These are phyloP conservation scores for Neodidymelliopsis sp. DNA, from an alignment of 2,329 filamentous ascomycete species.

Conservation along the genomic window DNA sequence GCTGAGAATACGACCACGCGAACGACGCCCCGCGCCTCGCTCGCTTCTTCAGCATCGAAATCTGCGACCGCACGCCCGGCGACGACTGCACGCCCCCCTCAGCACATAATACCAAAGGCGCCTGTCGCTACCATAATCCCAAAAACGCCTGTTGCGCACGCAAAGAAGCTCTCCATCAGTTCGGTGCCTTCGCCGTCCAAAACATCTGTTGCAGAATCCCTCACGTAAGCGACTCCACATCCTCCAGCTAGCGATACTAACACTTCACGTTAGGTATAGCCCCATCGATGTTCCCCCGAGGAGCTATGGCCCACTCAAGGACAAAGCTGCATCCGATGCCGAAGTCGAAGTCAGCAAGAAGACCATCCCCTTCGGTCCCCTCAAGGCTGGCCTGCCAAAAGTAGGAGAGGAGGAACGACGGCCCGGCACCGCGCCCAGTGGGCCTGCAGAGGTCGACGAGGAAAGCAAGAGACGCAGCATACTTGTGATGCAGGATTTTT, in stretches of 20 bases:
- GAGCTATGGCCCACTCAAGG: conserved; percentile 36
- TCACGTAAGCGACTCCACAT: neutral
- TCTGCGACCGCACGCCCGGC: conserved; percentile 34
- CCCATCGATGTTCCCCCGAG: conserved; percentile 34
- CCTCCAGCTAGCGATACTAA: conserved; percentile 1
- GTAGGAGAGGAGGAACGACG: conserved; percentile 37
- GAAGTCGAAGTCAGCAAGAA: conserved; percentile 43
- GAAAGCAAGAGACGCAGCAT: conserved; percentile 44
- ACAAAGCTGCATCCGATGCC: conserved; percentile 47
- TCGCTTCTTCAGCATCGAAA: conserved; percentile 32
- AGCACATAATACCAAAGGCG: conserved; percentile 28
- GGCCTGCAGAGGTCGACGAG: conserved; percentile 38
- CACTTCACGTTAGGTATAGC: conserved; percentile 21
- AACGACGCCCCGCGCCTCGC: conserved; percentile 40
- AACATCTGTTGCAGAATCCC: conserved; percentile 17
- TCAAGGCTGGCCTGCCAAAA: conserved; percentile 41
- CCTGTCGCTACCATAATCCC: conserved; percentile 24
- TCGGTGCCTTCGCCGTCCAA: conserved; percentile 16
- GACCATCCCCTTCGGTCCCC: conserved; percentile 31
- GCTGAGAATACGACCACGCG: conserved; percentile 33
- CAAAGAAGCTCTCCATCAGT: conserved; percentile 40
- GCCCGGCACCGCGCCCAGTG: conserved; percentile 45
- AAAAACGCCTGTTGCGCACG: conserved; percentile 29
- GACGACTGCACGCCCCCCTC: conserved; percentile 30
- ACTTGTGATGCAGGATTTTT: conserved; percentile 50